Evolutionary conservation across 306 rosid genomes (phyloP), one percentile per base, ranked within the genome.

Genomic region (Echinosophora koreensis): DNA sequence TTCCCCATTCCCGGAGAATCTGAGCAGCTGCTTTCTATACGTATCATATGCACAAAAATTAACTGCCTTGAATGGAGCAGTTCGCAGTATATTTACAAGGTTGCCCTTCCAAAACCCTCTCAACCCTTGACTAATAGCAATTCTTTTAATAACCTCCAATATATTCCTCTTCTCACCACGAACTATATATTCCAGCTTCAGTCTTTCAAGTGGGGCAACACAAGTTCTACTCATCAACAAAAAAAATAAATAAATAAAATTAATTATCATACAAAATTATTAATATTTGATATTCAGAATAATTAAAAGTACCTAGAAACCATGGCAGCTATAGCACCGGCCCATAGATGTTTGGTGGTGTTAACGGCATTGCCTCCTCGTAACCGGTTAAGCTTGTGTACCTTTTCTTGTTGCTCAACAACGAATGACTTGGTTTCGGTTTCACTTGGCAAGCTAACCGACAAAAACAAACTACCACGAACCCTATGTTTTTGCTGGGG

Each of bases 291-390:
- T n/a, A n/a, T n/a, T n/a, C n/a, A n/a, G n/a, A n/a, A n/a, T n/a
- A n/a, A n/a, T n/a, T n/a, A n/a, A n/a, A n/a, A n/a, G n/a, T n/a
- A 22, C 99, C 97, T 92, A 64, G 99, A 92, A 83, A 95, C 99
- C 99, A 95, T 92, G 75, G 99, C 97, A n/a, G 97, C 97, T 7
- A 90, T 77, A 35, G 97, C 97, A 82, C 97, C 99, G 55, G 99
- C 80, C 99, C 97, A 95, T 8, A 95, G 88, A 84, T 95, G 97
- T 63, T 88, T 95, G 56, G 97, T 89, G 69, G 96, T 84, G 86
- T 92, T 95, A 86, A 95, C 77, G 66, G 97, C 97, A 69, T 68
- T 32, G 14, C 90, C 84, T 66, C 83, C 77, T 50, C 86, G 89
- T 13, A 79, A 68, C 81, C 75, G 63, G 44, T 10, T 71, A 77